Evolutionary conservation across 768 basidiomycete species (phyloP), one percentile per base, ranked within the genome.

Genomic region (Mycena metata): DNA sequence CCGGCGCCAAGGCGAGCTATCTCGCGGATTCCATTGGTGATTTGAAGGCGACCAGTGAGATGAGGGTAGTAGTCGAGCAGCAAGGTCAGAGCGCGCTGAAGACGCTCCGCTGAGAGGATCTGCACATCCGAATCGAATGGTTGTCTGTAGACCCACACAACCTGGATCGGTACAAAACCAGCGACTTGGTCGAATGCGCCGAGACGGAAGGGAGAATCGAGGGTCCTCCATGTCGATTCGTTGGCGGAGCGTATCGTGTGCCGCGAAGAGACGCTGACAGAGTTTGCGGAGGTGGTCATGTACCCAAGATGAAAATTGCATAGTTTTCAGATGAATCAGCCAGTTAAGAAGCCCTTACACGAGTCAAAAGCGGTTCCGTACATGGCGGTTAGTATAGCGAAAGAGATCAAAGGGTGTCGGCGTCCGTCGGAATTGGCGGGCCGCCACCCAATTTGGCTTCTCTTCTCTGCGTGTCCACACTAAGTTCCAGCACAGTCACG

Each of bases 41-140:
- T 13, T 8, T 61, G 71, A 42, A 70, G 45, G 17, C 66, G 71
- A 10, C 68, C 73, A 17, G 58, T 67, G 19, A 74, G 66, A 16
- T 72, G 73, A 5, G 73, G 71, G 59, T 74, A 74, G 50, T 72
- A 63, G 45, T 68, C 60, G 24, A 74, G 57, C 12, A 74, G 49
- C 2, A 45, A 52, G 21, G 47, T 43, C 43, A 70, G 24, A 55
- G 64, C 71, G 52, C 57, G 69, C 64, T 59, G 69, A 33, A 74
- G 67, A 36, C 71, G 71, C 23, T 65, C 46, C 4, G 58, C 36
- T 16, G 67, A 61, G 47, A 73, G 60, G 16, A 69, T 43, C 15
- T 69, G 58, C 2, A 35, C n/a, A 39, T 36, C 59, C 17, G 26
- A 10, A 11, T 39, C 39, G 5, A 30, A 15, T 7, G 30, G 30